Evolutionary conservation across 768 basidiomycete genomes (phyloP), one percentile per base, ranked within the genome.

Genomic region (Leccinum subgranulosum): DNA sequence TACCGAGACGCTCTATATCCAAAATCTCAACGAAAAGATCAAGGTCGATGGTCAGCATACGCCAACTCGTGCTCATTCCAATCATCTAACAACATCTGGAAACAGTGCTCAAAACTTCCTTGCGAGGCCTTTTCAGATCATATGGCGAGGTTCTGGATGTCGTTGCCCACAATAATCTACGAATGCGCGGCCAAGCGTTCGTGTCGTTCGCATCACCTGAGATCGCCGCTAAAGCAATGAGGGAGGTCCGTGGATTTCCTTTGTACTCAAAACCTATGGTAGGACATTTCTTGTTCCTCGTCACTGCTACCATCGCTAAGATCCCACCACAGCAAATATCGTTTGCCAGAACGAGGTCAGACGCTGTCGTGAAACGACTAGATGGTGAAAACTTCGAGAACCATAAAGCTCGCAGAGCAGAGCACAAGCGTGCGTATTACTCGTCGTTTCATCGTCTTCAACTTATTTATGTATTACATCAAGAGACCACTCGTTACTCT

Each of bases 131-230:
- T 29, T 98, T 99, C 81, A 93, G 93, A 73, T 82, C 87, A 14
- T 99, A 98, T 67, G 93, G 94, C 12, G 87, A 91, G 60, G 90
- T 99, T 17, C 75, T 98, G 27, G 93, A 96, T 69, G 93, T 99
- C n/a, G 90, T 94, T 19, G 94, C 95, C 10, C 97, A 99, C 73
- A 76, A 80, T 53, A 98, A 97, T 77, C 75, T 99, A 59, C 86
- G 97, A 39, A 99, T 99, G 97, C 83, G 97, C 39, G 97, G 97
- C 15, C 97, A 99, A 75, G 97, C 97, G 4, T 99, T 99, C 69
- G 92, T 99, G 36, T 93, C 92, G 36, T 97, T 99, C 72, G 81
- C 81, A 56, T 85, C 85, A 33, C 78, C 85, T 53, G 93, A 98
- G 57, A 82, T 83, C 56, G 97, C 97, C 34, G 79, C 81, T 67